Evolutionary conservation across 495 filamentous ascomycete species (phyloP), one percentile per base, ranked within the genome.

Genomic region (Penicillium canariense): DNA sequence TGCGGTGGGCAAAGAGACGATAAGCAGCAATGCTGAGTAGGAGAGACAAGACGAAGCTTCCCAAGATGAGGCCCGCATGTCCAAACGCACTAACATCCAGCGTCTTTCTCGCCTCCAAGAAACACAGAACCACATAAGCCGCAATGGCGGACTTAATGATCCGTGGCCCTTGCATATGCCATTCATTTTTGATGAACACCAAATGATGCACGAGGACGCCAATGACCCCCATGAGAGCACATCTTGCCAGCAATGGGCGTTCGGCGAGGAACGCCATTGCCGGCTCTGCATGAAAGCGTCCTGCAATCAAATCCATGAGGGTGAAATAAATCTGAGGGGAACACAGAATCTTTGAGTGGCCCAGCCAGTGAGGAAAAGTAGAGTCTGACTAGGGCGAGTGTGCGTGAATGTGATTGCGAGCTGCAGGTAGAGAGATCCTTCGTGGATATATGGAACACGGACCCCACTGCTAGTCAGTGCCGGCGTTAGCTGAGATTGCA

Each of bases 11-110:
- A 54, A 68, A 76, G 8, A 58, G 23, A 8, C 78, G 71, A 48
- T 81, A 81, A 23, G 72, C 34, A 18, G 67, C 38, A 15, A 84
- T 75, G 56, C 77, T 82, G 3, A 55, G 48, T 27, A 74, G 66
- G 0, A 82, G 56, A 9, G 38, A 38, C 0, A 30, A 9, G 12
- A 27, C 18, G 26, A 54, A 54, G 34, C 52, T 44, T 4, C 27
- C 36, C 5, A 39, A 17, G 15, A 53, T 17, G 40, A 28, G 31
- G 50, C 50, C 40, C 26, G 46, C 23, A 56, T 46, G 9, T 39
- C 36, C 36, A 22, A 39, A 12, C 10, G 36, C 36, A 20, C 17
- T 20, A 39, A 39, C 36, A 20, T 20, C 22, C 18, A 39, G 9
- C 17, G 36, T 39, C 36, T 39, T 39, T 39, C 36, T 39, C 12